phyloP scores from a whole-genome alignment of 2,329 filamentous ascomycete species.

The Rhinocladiella similis region DNA sequence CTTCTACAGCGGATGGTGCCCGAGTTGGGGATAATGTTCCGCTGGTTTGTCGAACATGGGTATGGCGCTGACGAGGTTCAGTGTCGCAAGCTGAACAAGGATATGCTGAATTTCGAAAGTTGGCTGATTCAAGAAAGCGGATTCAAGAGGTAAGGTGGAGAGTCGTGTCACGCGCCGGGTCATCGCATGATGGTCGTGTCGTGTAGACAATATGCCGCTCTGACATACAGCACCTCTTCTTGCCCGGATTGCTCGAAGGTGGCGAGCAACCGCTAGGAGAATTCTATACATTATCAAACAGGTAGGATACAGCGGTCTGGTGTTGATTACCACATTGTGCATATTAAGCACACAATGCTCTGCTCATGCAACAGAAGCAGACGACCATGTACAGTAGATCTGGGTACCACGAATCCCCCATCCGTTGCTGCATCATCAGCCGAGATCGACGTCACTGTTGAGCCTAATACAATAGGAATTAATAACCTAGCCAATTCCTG shows the following conservation, averaged over 20 bases:
- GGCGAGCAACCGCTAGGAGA: background rate
- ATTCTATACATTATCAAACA: background rate
- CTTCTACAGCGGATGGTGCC: conserved; percentile 22
- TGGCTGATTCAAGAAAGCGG: conserved; percentile 52
- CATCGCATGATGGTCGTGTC: background rate
- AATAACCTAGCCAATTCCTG: background rate
- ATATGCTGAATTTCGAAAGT: conserved; percentile 48
- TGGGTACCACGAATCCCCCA: background rate
- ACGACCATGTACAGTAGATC: background rate
- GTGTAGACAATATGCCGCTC: background rate
- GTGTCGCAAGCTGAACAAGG: conserved; percentile 45
- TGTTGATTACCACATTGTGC: background rate
- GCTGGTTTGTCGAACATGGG: conserved; percentile 53
- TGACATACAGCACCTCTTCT: background rate
- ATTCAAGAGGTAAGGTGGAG: conserved; percentile 30
- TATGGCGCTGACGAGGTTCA: conserved; percentile 48
- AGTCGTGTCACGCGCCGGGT: background rate
- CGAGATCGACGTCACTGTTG: background rate
- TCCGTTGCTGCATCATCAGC: background rate
- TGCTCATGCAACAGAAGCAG: background rate
- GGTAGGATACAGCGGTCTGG: background rate
- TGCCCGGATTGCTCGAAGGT: background rate
- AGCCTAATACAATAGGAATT: background rate
- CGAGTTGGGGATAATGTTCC: conserved; percentile 50
- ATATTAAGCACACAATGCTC: no score